Evolutionary conservation across 768 basidiomycete species (phyloP).

Genomic region (Dioszegia hungarica): DNA sequence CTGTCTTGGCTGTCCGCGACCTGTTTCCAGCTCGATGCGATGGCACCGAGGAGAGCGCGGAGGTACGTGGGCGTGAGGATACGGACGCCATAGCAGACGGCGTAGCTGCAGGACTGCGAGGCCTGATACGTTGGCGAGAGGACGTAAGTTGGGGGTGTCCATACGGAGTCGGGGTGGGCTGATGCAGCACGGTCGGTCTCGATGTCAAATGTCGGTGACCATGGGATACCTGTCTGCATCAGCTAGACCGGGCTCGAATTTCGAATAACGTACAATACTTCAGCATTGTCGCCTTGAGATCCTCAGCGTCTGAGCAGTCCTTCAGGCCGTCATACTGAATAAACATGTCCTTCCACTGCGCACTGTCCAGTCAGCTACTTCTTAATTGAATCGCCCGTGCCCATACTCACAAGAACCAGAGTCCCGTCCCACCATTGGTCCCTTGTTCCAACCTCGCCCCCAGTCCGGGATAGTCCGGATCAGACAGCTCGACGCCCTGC

Average conservation of each 20-base stretch:
- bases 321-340: conserved; percentile 32
- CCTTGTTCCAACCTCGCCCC: too few species aligned
- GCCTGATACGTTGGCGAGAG: conserved; percentile 17
- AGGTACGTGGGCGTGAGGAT: conserved; percentile 30
- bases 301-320: conserved; percentile 28
- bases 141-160: too few species aligned
- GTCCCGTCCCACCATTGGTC: too few species aligned
- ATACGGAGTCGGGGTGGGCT: conserved; percentile 14
- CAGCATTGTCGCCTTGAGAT: conserved; percentile 9
- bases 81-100: conserved; percentile 32
- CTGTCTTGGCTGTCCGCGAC: conserved; percentile 36
- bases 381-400: neutral
- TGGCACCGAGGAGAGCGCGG: conserved; percentile 11
- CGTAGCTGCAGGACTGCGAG: conserved; percentile 30
- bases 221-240: conserved; percentile 21
- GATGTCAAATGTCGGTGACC: conserved; percentile 28
- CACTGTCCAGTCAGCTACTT: conserved; percentile 10
- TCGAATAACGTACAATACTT: conserved; percentile 24
- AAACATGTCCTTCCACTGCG: conserved; percentile 20
- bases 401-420: conserved; percentile 37
- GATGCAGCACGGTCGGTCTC: too few species aligned
- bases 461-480: too few species aligned
- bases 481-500: conserved; percentile 25
- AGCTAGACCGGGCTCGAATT: neutral
- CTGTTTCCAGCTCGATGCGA: conserved; percentile 27